These are phyloP conservation scores for Microcyclospora tardicrescens DNA, from an alignment of 2,329 filamentous ascomycete genomes.

Conservation along the genomic window DNA sequence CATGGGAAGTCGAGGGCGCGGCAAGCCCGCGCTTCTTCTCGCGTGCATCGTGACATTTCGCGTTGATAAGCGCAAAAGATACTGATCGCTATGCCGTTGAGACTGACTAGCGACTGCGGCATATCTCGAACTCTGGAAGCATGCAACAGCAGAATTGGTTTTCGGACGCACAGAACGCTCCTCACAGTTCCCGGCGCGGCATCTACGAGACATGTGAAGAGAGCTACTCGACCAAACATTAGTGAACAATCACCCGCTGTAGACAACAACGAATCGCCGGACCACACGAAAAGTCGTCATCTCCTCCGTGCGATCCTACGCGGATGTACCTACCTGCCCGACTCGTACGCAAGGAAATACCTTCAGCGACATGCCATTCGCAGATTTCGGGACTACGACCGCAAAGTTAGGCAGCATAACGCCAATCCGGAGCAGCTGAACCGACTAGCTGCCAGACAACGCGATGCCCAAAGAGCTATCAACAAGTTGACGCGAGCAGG, in stretches of 20 bases:
- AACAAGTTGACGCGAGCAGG: constrained; percentile 40
- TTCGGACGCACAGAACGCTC: too few species aligned
- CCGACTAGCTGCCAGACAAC: constrained; percentile 8
- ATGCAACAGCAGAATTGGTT: too few species aligned
- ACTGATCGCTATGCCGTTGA: too few species aligned
- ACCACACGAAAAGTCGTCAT: constrained; percentile 23
- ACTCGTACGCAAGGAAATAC: constrained; percentile 39
- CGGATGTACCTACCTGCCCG: constrained; percentile 48
- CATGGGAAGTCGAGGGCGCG: too few species aligned
- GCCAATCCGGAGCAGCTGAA: neutral
- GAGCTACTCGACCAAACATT: too few species aligned
- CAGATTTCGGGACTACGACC: constrained; percentile 30
- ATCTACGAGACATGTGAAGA: too few species aligned
- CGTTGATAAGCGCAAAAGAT: too few species aligned
- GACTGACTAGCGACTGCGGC: too few species aligned
- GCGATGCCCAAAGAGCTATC: constrained; percentile 31
- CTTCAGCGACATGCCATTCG: constrained; percentile 35
- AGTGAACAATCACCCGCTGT: constrained; percentile 2
- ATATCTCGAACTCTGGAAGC: too few species aligned
- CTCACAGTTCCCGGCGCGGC: too few species aligned
- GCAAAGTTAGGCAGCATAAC: constrained; percentile 6
- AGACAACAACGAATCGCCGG: neutral
- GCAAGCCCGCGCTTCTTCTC: too few species aligned
- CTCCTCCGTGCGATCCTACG: constrained; percentile 45
- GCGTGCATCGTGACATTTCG: too few species aligned